A percentile compares a stretch with the other conserved stretches of the same genome.
Evolutionary conservation across 768 basidiomycete species (phyloP).

Genomic region (Lactarius hengduanensis): DNA sequence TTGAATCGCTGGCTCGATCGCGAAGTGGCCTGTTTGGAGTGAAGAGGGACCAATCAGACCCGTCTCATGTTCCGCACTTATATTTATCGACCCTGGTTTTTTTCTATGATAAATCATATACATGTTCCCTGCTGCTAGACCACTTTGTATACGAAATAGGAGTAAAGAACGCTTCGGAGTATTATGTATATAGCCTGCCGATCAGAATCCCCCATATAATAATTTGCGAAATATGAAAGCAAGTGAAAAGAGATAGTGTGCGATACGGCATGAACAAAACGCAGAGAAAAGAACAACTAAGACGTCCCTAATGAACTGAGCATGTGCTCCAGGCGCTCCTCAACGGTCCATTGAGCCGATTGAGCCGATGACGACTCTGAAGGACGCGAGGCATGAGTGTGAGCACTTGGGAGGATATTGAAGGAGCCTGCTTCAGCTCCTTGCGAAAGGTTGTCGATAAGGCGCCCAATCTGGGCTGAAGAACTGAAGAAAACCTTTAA

Average conservation of each 20-base stretch:
- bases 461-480: slow-evolving; percentile 73
- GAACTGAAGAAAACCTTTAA: slow-evolving; percentile 71
- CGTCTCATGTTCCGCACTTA: not conserved
- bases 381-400: slow-evolving; percentile 35
- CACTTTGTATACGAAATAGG: slow-evolving; percentile 17
- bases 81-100: not conserved
- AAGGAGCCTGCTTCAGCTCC: slow-evolving; percentile 82
- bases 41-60: not conserved
- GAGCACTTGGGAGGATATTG: slow-evolving; percentile 59
- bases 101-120: not conserved
- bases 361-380: slow-evolving; percentile 54
- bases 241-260: slow-evolving; percentile 19
- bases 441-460: slow-evolving; percentile 81
- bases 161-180: slow-evolving; percentile 23
- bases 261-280: slow-evolving; percentile 1
- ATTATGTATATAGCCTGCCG: slow-evolving; percentile 15
- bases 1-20: slow-evolving; percentile 74
- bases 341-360: slow-evolving; percentile 66
- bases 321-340: slow-evolving; percentile 76
- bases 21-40: slow-evolving; percentile 46
- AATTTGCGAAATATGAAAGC: slow-evolving; percentile 12
- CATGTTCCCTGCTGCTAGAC: slow-evolving; percentile 20
- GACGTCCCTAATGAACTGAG: slow-evolving; percentile 42
- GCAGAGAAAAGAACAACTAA: slow-evolving; percentile 32
- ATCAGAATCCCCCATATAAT: slow-evolving; percentile 12